phyloP scores from a whole-genome alignment of 768 basidiomycete species.

The Hygrophorus pudorinus region DNA sequence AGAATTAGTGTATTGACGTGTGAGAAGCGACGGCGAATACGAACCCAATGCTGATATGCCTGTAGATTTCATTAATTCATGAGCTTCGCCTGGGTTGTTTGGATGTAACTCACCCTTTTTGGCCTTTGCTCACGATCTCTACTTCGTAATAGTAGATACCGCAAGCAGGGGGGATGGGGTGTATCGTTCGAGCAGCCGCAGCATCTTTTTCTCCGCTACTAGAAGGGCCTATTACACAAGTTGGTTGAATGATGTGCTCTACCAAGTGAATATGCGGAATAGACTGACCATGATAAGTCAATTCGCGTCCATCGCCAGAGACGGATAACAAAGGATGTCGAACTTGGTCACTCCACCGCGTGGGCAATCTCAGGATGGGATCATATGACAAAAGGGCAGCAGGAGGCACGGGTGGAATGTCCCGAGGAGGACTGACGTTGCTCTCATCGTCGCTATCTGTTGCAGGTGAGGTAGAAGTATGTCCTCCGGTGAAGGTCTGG shows the following conservation, averaged over 20 bases:
- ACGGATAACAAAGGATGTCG: constrained; percentile 50
- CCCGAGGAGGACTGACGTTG: constrained; percentile 37
- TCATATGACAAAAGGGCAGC: constrained; percentile 24
- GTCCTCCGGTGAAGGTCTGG: background rate
- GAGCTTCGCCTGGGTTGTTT: constrained; percentile 5
- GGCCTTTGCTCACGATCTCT: constrained; percentile 69
- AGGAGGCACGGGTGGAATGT: constrained; percentile 22
- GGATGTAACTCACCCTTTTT: constrained; percentile 53
- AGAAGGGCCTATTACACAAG: constrained; percentile 31
- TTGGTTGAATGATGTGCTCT: constrained; percentile 8
- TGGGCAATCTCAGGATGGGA: constrained; percentile 50
- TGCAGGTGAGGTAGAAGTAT: constrained; percentile 18
- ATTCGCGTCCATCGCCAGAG: constrained; percentile 61
- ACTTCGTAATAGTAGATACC: constrained; percentile 96
- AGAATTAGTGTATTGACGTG: background rate
- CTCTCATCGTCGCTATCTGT: constrained; percentile 65
- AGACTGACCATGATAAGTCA: constrained; percentile 55
- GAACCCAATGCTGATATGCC: constrained; percentile 77
- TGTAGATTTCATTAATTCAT: constrained; percentile 19
- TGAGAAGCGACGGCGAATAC: constrained; percentile 13
- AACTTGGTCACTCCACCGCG: constrained; percentile 69
- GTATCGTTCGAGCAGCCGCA: constrained; percentile 68
- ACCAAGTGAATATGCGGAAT: background rate
- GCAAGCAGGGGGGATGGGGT: constrained; percentile 73
- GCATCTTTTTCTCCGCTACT: constrained; percentile 70